Conservation (phyloP, 768 basidiomycete genomes). For the Lentinula sp. region DNA sequence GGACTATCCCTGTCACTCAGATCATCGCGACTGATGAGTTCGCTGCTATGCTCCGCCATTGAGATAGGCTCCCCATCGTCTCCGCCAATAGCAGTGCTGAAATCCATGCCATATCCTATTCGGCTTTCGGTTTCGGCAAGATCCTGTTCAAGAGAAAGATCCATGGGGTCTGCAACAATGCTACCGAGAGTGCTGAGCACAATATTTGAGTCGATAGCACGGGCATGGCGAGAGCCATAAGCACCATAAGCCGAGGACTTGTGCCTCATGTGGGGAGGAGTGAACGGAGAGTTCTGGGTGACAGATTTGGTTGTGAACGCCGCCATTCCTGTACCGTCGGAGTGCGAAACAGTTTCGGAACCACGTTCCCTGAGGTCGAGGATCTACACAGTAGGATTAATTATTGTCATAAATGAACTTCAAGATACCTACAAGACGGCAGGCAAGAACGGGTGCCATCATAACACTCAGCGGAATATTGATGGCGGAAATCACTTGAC, state of each 20-base stretch:
- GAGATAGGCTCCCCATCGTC: slow-evolving; percentile 42
- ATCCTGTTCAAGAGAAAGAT: slow-evolving; percentile 44
- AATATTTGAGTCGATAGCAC: slow-evolving; percentile 55
- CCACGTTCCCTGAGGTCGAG: slow-evolving; percentile 79
- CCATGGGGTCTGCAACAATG: slow-evolving; percentile 44
- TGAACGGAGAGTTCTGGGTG: slow-evolving; percentile 47
- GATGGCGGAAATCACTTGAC: slow-evolving; percentile 76
- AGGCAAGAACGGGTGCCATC: slow-evolving; percentile 75
- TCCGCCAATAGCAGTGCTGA: slow-evolving; percentile 46
- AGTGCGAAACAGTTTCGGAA: slow-evolving; percentile 71
- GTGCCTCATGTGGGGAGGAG: slow-evolving; percentile 39
- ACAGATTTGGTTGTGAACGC: slow-evolving; percentile 63
- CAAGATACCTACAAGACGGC: slow-evolving; percentile 52
- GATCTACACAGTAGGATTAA: slow-evolving; percentile 40
- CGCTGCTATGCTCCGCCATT: slow-evolving; percentile 26
- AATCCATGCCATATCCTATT: slow-evolving; percentile 46
- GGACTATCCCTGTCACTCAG: slow-evolving; percentile 3
- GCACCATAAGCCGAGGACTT: slow-evolving; percentile 19
- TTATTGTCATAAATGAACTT: slow-evolving; percentile 1
- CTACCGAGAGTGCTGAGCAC: slow-evolving; percentile 61
- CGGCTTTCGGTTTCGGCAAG: slow-evolving; percentile 54
- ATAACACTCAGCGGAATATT: slow-evolving; percentile 83
- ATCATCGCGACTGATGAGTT: slow-evolving; percentile 2
- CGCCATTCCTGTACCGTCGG: slow-evolving; percentile 63
- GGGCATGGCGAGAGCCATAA: slow-evolving; percentile 18